Base-by-base conservation (phyloP, 225 moss, liverwort and hornwort genomes). In the Marchantia polymorpha region DNA sequence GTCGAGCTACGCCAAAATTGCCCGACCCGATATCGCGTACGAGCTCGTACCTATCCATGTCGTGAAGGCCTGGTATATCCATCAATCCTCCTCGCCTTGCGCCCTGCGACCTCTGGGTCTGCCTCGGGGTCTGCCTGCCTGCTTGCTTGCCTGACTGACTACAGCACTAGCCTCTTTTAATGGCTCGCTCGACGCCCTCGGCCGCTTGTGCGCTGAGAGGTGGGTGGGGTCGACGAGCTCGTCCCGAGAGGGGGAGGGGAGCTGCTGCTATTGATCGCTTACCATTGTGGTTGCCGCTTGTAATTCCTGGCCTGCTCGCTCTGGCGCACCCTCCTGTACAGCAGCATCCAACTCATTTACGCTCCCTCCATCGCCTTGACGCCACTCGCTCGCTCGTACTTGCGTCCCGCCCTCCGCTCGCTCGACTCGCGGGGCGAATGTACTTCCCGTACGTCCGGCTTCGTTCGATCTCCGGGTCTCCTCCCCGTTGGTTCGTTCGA, bases 21-120 rank as follows among this genome's bases (percentile, higher is more conserved):
- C 87, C 87, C 29, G 87, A 83, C 9, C 87, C 87, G 51, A 88
- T 85, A 47, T 88, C 87, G 8, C 85, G 77, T 0, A 88, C 85
- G 17, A 88, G 87, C 78, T 88, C 87, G 67, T 88, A 88, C 64
- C 87, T 88, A 22, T 88, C 87, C 87, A 88, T 88, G 26, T 85
- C 83, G 76, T 81, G 82, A 56, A 83, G 81, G 26, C 78, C 78
- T 7, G 81, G 81, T 50, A 72, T 15, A 58, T 84, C 82, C 87
- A 85, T 84, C 55, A 55, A 47, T 23, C 64, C 27, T 64, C 7
- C 71, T 16, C 5, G 10, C 39, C 39, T 39, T 2, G 39, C 5
- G 39, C 39, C 39, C 39, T 39, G 39, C 39, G 3, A 2, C 39
- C 63, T 53, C 27, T 58, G 8, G 10, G n/a, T n/a, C n/a, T n/a